Evolutionary conservation across 257 asterid genomes (phyloP).

Genomic region (Solanum virginianum): DNA sequence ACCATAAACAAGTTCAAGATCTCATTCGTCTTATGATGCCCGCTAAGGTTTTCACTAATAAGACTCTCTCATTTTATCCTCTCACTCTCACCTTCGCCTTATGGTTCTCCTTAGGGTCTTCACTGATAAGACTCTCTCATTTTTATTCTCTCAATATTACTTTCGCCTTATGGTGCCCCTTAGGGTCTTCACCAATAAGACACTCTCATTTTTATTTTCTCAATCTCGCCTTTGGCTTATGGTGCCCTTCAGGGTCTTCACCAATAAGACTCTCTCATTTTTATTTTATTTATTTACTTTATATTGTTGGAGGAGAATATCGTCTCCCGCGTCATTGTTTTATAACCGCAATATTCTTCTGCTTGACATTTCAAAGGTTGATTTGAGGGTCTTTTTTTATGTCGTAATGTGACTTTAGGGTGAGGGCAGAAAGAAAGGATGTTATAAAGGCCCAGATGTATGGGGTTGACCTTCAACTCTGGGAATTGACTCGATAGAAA

Average conservation of each 20-base stretch:
- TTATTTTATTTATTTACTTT: no score
- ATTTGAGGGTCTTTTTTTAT: no score
- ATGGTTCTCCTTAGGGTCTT: background rate
- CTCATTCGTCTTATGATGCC: background rate
- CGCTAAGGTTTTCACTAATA: no score
- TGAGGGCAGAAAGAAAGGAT: no score
- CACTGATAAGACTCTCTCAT: background rate
- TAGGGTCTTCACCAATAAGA: background rate
- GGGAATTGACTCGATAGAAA: background rate
- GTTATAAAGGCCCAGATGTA: fast-evolving
- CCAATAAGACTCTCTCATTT: background rate
- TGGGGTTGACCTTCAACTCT: background rate
- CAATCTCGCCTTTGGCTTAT: no score
- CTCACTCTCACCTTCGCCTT: background rate
- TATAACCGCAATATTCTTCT: no score
- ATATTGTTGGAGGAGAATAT: no score
- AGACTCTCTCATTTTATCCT: background rate
- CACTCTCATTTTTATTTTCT: background rate
- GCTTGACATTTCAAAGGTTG: background rate
- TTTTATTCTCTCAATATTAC: no score
- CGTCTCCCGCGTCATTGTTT: no score
- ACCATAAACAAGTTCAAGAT: no score
- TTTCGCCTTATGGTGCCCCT: background rate
- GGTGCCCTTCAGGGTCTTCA: no score
- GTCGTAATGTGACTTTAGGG: background rate